These are phyloP conservation scores for Myriosclerotinia scirpicola DNA, from an alignment of 2,329 filamentous ascomycete species.

Conservation along the genomic window DNA sequence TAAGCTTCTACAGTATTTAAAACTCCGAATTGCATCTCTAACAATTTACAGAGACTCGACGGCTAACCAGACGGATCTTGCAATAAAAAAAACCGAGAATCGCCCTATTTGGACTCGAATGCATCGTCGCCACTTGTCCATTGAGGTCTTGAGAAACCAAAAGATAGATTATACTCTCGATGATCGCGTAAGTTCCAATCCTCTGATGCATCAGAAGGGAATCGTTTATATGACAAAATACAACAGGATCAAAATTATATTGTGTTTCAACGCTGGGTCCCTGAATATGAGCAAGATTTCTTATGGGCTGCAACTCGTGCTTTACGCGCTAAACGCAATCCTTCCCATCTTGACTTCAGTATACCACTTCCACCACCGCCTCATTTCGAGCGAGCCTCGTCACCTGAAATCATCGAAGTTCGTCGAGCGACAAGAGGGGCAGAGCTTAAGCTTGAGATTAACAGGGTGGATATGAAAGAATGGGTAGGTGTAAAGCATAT, in stretches of 20 bases:
- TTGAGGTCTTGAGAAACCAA: slow-evolving; percentile 58
- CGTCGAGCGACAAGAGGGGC: background rate
- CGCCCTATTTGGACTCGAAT: slow-evolving; percentile 63
- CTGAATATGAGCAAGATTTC: slow-evolving; percentile 67
- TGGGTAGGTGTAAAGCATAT: background rate
- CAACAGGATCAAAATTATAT: slow-evolving; percentile 65
- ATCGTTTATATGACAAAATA: background rate
- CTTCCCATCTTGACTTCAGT: background rate
- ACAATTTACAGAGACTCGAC: slow-evolving; percentile 38
- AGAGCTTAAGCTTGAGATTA: slow-evolving; percentile 1
- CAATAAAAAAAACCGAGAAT: slow-evolving; percentile 20
- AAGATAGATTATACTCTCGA: slow-evolving; percentile 55
- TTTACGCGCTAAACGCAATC: slow-evolving; percentile 40
- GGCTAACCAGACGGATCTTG: slow-evolving; percentile 49
- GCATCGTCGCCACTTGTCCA: slow-evolving; percentile 58
- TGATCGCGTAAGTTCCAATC: slow-evolving; percentile 41
- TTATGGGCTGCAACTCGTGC: slow-evolving; percentile 70
- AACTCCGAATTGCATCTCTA: slow-evolving; percentile 42
- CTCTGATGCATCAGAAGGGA: too few relatives aligned
- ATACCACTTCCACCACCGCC: background rate
- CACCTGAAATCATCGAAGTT: slow-evolving; percentile 4
- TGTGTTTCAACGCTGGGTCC: slow-evolving; percentile 71
- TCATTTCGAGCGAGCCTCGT: background rate
- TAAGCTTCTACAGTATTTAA: background rate
- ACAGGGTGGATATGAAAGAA: slow-evolving; percentile 3